Evolutionary conservation across 129 eudicot species (phyloP), one percentile per base, ranked within the genome.

Genomic region (Tagetes patula): DNA sequence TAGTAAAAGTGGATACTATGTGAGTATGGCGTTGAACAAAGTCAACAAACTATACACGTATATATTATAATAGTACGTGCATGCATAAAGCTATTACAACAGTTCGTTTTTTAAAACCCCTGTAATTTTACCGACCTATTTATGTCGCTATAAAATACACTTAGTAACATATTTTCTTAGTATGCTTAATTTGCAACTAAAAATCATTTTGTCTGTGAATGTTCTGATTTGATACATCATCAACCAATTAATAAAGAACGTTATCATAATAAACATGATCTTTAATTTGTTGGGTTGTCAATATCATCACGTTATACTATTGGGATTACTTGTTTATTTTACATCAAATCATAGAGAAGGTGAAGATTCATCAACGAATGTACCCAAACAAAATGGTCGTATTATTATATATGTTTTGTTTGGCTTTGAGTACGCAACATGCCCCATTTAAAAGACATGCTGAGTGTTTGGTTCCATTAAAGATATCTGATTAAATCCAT

Each of bases 281-380:
- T 56, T 73, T 73, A 73, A 66, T 55, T 77, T 67, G 83, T 65
- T 79, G 63, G 79, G 83, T 73, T 73, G 83, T 79, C 83, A 27
- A 31, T 47, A 64, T 79, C 74, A 79, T 65, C 50, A 41, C 41
- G 49, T 66, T 78, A 52, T 50, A 66, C 61, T 69, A 68, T 58
- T 65, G 8, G 39, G 52, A 33, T 63, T 42, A 50, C 37, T 54
- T 30, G 8, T 41, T 76, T 52, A 62, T 11, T 52, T 38, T 20
- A 37, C 61, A 4, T 54, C 43, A 62, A 11, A 32, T 40, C 41
- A 50, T 63, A 71, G 39, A 50, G 62, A 71, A 65, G 58, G 40
- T 65, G 45, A 45, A 72, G 72, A 72, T 78, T 78, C 82, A 71
- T 30, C 78, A 65, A 66, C 62, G 65, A 79, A 37, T 46, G 62